Evolutionary conservation across 768 basidiomycete genomes (phyloP), one percentile per base, ranked within the genome.

Genomic region (Phanerochaete carnosa): DNA sequence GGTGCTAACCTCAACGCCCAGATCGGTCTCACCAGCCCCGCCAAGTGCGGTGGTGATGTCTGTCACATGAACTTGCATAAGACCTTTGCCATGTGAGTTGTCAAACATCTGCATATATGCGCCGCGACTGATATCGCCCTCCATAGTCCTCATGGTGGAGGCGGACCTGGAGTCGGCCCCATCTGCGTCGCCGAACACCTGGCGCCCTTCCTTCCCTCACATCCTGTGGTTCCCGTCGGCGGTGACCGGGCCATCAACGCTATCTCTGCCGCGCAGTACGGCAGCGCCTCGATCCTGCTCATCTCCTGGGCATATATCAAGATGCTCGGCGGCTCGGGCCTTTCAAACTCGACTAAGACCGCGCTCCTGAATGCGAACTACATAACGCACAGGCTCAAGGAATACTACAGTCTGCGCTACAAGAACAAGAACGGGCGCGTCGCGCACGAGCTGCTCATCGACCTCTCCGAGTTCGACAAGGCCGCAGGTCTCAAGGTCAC

Each of bases 261-360:
- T 5, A 89, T 98, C 49, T 86, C 96, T 9, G 92, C 92, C 0
- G 94, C 91, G 1, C 97, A 95, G 0, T 98, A 87, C 70, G 96
- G 97, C 47, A 95, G 94, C 65, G 92, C 97, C 2, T 95, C 94
- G 7, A 95, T 99, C 68, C 87, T 92, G 50, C 81, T 95, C 62
- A 98, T 98, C 68, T 98, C 95, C 0, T 98, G 96, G 95, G 96
- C 97, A 13, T 99, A 97, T 74, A 93, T 97, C 82, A 96, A 92
- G 78, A 98, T 99, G 97, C 85, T 99, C n/a, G 97, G 97, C 28
- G 96, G 95, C 8, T 78, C 85, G 58, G 97, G 97, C 7, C 83
- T 99, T 28, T 83, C 86, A 25, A 83, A 94, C 61, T 88, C 94
- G 0, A 91, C 95, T 2, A 91, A 90, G 67, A 76, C 92, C 30